These are phyloP conservation scores for Apiospora phragmitis DNA, from an alignment of 2,329 filamentous ascomycete genomes.

Conservation along the genomic window DNA sequence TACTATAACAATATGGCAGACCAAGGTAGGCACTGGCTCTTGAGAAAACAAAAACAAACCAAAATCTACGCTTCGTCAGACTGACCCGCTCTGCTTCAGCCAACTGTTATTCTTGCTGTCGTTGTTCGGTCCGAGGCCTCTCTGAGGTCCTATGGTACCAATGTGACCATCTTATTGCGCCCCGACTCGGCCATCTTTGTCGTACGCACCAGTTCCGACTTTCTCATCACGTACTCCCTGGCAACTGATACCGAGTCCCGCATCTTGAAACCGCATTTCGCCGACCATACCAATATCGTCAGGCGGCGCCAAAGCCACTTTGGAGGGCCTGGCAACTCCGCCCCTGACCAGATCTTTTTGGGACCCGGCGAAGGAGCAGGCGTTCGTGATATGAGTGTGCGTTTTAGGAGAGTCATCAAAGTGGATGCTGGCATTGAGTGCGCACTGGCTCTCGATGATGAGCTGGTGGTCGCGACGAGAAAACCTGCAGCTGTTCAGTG, in stretches of 20 bases:
- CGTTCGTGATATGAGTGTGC: slow-evolving; percentile 82
- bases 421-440: slow-evolving; percentile 93
- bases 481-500: slow-evolving; percentile 96
- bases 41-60: neutral
- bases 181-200: slow-evolving; percentile 93
- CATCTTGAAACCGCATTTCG: slow-evolving; percentile 83
- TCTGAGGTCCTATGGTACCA: slow-evolving; percentile 79
- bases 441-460: slow-evolving; percentile 86
- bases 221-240: slow-evolving; percentile 91
- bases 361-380: slow-evolving; percentile 81
- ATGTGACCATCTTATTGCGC: slow-evolving; percentile 80
- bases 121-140: slow-evolving; percentile 82
- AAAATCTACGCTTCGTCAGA: neutral
- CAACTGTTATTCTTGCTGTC: slow-evolving; percentile 83
- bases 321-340: slow-evolving; percentile 53
- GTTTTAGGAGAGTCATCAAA: slow-evolving; percentile 97
- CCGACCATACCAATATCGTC: slow-evolving; percentile 64
- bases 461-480: slow-evolving; percentile 85
- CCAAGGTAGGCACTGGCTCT: slow-evolving; percentile 60
- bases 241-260: slow-evolving; percentile 79
- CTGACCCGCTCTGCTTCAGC: slow-evolving; percentile 50
- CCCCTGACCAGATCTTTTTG: slow-evolving; percentile 64
- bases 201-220: slow-evolving; percentile 81
- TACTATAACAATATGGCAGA: slow-evolving; percentile 94
- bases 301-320: slow-evolving; percentile 62